Evolutionary conservation across 225 moss, liverwort and hornwort genomes (phyloP).

Genomic region (Pseudoscleropodium purum): DNA sequence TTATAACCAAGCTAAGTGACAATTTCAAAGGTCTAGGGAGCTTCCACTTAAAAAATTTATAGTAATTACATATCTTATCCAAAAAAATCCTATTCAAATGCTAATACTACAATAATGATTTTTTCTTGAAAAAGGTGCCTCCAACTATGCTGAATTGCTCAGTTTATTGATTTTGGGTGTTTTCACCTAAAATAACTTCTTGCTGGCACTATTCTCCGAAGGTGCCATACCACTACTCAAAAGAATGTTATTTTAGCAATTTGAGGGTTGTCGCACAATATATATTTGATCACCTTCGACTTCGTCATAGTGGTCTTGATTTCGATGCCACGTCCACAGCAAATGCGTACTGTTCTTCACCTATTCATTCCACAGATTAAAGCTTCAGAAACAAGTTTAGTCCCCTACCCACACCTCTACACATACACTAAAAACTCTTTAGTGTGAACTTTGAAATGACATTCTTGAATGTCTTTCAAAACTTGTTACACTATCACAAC

Average conservation of each 20-base stretch:
- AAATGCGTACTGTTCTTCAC: conserved; percentile 63
- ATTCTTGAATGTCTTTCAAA: background rate
- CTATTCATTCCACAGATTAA: conserved; percentile 1
- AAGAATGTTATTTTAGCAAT: background rate
- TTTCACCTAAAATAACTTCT: background rate
- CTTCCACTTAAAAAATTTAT: background rate
- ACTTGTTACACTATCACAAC: background rate
- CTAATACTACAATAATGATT: too few species aligned
- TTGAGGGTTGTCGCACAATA: conserved; percentile 47
- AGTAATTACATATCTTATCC: background rate
- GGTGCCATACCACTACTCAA: too few species aligned
- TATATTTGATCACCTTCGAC: conserved; percentile 55
- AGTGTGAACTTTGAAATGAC: background rate
- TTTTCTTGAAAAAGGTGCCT: background rate
- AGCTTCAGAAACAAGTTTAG: background rate
- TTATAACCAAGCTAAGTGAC: background rate
- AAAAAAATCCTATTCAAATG: background rate
- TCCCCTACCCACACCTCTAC: background rate
- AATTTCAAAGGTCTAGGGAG: background rate
- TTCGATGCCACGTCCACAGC: conserved; percentile 89
- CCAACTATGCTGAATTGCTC: background rate
- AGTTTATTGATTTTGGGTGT: background rate
- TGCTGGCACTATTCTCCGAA: too few species aligned
- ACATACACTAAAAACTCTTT: background rate
- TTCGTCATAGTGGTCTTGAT: conserved; percentile 60